These are phyloP conservation scores for Fagopyrum esculentum DNA, from an alignment of 148 eudicot species.

Conservation along the genomic window DNA sequence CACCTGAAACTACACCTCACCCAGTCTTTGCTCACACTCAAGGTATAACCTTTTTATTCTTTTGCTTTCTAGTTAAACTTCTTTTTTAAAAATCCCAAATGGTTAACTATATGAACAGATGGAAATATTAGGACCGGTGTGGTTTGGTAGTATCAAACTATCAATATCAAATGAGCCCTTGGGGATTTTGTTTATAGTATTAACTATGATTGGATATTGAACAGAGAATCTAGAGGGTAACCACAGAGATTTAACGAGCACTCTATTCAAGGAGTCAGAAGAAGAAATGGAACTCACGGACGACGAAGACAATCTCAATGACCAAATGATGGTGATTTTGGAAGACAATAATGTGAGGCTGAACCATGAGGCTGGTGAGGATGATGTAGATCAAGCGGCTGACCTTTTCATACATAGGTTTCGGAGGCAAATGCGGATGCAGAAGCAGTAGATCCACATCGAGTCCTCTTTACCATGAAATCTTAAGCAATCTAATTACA, in stretches of 20 bases:
- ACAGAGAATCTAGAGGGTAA: slow-evolving; percentile 6
- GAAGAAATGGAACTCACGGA: slow-evolving; percentile 12
- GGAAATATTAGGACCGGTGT: no score
- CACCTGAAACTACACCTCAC: background rate
- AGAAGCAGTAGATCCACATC: background rate
- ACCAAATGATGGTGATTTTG: background rate
- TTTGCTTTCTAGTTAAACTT: background rate
- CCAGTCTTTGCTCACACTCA: slow-evolving; percentile 11
- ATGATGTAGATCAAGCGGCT: slow-evolving; percentile 25
- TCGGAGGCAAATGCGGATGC: slow-evolving; percentile 24
- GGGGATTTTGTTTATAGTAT: background rate
- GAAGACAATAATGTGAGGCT: background rate
- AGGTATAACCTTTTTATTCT: background rate
- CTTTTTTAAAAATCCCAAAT: background rate
- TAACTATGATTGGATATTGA: background rate
- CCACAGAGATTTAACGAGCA: slow-evolving; percentile 9
- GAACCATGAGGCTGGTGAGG: slow-evolving; percentile 22
- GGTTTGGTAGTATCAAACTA: no score
- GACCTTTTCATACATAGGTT: slow-evolving; percentile 39
- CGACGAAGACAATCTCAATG: slow-evolving; percentile 6
- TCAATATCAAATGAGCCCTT: no score
- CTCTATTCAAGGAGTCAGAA: slow-evolving; percentile 20
- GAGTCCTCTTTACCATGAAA: no score
- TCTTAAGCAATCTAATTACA: background rate
- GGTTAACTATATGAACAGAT: no score